Evolutionary conservation across 1,139 yeast genomes (phyloP).

Genomic region (Arxiozyma bovina): DNA sequence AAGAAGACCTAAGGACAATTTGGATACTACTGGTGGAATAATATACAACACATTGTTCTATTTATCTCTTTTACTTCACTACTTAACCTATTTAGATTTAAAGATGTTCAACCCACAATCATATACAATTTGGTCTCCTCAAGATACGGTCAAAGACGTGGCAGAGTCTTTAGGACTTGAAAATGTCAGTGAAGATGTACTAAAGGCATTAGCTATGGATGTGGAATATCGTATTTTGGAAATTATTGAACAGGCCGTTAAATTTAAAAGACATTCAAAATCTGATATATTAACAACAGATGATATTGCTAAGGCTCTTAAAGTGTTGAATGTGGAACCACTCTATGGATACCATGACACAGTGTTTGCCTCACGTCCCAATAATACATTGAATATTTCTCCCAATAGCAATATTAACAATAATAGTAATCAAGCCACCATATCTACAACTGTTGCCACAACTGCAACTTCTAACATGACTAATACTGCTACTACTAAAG

Average conservation of each 20-base stretch:
- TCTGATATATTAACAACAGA: slow-evolving; percentile 71
- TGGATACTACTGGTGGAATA: background rate
- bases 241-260: slow-evolving; percentile 87
- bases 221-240: slow-evolving; percentile 95
- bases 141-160: slow-evolving; percentile 92
- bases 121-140: slow-evolving; percentile 95
- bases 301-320: slow-evolving; percentile 75
- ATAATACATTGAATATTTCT: background rate
- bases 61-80: background rate
- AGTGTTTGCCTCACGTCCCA: background rate
- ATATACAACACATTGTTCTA: no score
- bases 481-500: background rate
- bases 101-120: slow-evolving; percentile 37
- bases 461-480: background rate
- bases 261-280: slow-evolving; percentile 92
- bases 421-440: background rate
- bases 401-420: background rate
- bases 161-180: slow-evolving; percentile 83
- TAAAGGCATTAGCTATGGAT: slow-evolving; percentile 95
- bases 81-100: no score
- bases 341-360: slow-evolving; percentile 54
- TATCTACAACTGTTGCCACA: background rate
- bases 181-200: slow-evolving; percentile 80
- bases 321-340: slow-evolving; percentile 83
- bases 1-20: background rate